These are phyloP conservation scores for Raphanus sativus DNA, from an alignment of 345 rosid genomes.

Conservation along the genomic window DNA sequence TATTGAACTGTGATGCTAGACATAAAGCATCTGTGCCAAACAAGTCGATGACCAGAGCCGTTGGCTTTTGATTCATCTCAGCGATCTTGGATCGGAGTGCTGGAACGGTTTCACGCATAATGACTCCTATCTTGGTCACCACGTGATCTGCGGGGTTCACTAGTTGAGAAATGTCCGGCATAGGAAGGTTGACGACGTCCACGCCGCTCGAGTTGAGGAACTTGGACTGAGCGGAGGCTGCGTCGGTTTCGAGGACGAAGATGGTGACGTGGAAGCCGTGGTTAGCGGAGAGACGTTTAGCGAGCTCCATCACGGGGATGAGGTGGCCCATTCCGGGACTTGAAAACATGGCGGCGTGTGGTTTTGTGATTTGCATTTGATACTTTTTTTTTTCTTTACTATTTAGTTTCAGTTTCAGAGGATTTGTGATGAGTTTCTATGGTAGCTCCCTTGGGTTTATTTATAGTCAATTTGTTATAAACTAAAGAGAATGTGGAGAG, in stretches of 20 bases:
- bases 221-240: conserved; percentile 42
- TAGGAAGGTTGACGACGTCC: conserved; percentile 44
- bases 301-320: conserved; percentile 64
- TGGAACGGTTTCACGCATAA: conserved; percentile 49
- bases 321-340: conserved; percentile 80
- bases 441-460: not conserved
- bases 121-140: conserved; percentile 35
- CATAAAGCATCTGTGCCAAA: conserved; percentile 55
- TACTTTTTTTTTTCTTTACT: not conserved
- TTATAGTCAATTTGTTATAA: conserved; percentile 28
- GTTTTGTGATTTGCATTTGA: conserved; percentile 41
- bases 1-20: conserved; percentile 47
- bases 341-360: conserved; percentile 51
- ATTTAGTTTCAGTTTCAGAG: not conserved
- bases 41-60: conserved; percentile 51
- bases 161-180: conserved; percentile 35
- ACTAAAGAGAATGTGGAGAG: too few relatives aligned
- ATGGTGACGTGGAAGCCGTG: conserved; percentile 50
- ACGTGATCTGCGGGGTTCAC: conserved; percentile 35
- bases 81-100: conserved; percentile 47
- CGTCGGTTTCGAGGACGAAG: conserved; percentile 43
- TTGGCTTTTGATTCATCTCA: conserved; percentile 38
- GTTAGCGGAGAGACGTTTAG: conserved; percentile 43
- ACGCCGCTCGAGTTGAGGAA: conserved; percentile 30
- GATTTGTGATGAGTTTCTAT: not conserved